A percentile compares a stretch with the other conserved stretches of the same genome.
phyloP scores from a whole-genome alignment of 2,329 filamentous ascomycete species.

The Botrytis hyacinthi region DNA sequence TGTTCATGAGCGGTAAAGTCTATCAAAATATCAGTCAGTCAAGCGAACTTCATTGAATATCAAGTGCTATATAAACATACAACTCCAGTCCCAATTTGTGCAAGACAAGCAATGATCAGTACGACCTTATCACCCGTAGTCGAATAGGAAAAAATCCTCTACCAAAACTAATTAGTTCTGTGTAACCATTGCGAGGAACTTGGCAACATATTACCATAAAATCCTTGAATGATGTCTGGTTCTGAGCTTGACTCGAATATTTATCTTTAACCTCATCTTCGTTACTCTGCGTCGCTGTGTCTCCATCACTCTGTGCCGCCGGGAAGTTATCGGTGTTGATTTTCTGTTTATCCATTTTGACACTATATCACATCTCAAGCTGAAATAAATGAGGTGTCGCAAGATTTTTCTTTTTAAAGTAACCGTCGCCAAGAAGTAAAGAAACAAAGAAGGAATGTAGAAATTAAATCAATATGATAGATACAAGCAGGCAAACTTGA shows the following conservation, averaged over 20 bases:
- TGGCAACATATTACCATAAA: conserved; percentile 26
- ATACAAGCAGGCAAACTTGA: neutral
- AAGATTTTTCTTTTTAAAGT: neutral
- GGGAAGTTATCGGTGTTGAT: neutral
- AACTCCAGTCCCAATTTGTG: conserved; percentile 32
- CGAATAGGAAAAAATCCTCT: conserved; percentile 36
- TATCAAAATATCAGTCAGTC: conserved; percentile 24
- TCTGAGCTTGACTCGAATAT: conserved; percentile 33
- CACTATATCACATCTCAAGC: neutral
- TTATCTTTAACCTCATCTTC: neutral
- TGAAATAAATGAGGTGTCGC: neutral
- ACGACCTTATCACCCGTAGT: conserved; percentile 30
- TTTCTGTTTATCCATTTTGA: conserved; percentile 3
- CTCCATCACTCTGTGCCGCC: conserved; percentile 2
- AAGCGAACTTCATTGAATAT: neutral
- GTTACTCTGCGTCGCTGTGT: neutral
- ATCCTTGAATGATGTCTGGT: conserved; percentile 29
- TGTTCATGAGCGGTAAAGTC: conserved; percentile 59
- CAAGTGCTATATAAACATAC: conserved; percentile 25
- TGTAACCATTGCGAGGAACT: neutral
- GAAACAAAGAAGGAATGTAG: conserved; percentile 5
- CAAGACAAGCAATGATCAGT: conserved; percentile 27
- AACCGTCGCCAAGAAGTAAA: neutral
- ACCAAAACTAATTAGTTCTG: neutral
- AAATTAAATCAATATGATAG: neutral